A percentile compares a stretch with the other conserved stretches of the same genome.
phyloP scores from a whole-genome alignment of 2,329 filamentous ascomycete species.

The Neopestalotiopsis sp. region DNA sequence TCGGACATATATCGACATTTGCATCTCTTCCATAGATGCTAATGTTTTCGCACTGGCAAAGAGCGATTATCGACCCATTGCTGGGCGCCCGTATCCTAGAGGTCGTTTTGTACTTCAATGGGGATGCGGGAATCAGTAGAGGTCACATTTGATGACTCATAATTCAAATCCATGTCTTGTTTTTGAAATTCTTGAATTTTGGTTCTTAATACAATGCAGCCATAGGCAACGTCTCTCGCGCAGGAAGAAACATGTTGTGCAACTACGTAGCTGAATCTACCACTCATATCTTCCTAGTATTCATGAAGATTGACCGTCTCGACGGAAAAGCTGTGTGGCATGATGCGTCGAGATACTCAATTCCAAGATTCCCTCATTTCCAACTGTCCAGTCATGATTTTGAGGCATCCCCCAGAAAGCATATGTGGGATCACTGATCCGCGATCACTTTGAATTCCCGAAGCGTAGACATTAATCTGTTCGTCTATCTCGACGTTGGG shows the following conservation, averaged over 20 bases:
- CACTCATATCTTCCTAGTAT: not conserved
- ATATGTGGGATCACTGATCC: not conserved
- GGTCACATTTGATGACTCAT: constrained; percentile 48
- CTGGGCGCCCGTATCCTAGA: constrained; percentile 62
- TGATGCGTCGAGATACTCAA: not conserved
- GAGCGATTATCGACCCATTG: constrained; percentile 54
- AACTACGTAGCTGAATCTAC: not conserved
- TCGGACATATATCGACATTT: constrained; percentile 46
- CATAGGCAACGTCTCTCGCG: not conserved
- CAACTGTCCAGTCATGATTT: not conserved
- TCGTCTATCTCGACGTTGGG: constrained; percentile 2
- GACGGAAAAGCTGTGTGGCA: not conserved
- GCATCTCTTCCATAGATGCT: constrained; percentile 50
- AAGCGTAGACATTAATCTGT: not conserved
- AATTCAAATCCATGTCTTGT: not conserved
- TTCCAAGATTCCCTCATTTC: not conserved
- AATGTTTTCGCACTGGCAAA: constrained; percentile 64
- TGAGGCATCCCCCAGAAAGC: not conserved
- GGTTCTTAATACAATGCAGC: not conserved
- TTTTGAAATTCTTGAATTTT: not conserved
- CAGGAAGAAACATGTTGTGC: not conserved
- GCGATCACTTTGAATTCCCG: not conserved
- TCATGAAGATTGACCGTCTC: not conserved
- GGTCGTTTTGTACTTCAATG: constrained; percentile 58
- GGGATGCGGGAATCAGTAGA: constrained; percentile 64